Base-by-base conservation (phyloP, 163 green algal species). In the Volvox carteri region DNA sequence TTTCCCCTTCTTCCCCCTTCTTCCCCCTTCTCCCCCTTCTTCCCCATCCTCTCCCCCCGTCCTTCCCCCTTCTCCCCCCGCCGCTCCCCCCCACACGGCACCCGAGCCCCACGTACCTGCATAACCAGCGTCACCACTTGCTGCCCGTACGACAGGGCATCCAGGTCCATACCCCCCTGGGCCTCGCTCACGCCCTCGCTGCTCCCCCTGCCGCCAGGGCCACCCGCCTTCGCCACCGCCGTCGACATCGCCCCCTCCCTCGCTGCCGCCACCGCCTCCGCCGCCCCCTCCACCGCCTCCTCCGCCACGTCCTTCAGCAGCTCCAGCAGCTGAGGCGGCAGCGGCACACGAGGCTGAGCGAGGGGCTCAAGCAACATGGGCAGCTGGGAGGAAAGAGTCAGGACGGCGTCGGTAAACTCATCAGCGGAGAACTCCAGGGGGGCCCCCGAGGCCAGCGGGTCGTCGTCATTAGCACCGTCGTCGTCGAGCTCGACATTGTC, bases 331-430 rank as follows among this genome's bases (percentile, higher is more conserved):
- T 78, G 60, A 21, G 46, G 35, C 39, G 80, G 80, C 62, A 87
- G 80, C 44, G 44, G n/a, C 30, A 78, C 16, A 5, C 62, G 16
- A 1, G 62, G 62, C 30, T 60, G 37, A 19, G 80, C 73, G 42
- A 87, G 62, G 60, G 39, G 62, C 58, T 58, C 44, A 35, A 85
- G 54, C 77, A 85, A 54, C 28, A 33, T 14, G 11, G 39, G 54
- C 77, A 85, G 21, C 77, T 73, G 9, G n/a, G 75, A 84, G n/a
- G 75, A 74, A 18, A 67, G 48, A 3, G 73, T 41, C 73, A 67
- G 23, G 14, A 23, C 21, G 1, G 25, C 73, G 25, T 80, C 73
- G 4, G 16, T 7, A 30, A 80, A 62, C 41, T 80, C 42, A 23
- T 80, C 42, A 1, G 73, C 3, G 3, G 73, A 44, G 25, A 80